A percentile compares a stretch with the other conserved stretches of the same genome.
These are phyloP conservation scores for Eimeria sp. DNA, from an alignment of 169 alveolate genomes.

Conservation along the genomic window DNA sequence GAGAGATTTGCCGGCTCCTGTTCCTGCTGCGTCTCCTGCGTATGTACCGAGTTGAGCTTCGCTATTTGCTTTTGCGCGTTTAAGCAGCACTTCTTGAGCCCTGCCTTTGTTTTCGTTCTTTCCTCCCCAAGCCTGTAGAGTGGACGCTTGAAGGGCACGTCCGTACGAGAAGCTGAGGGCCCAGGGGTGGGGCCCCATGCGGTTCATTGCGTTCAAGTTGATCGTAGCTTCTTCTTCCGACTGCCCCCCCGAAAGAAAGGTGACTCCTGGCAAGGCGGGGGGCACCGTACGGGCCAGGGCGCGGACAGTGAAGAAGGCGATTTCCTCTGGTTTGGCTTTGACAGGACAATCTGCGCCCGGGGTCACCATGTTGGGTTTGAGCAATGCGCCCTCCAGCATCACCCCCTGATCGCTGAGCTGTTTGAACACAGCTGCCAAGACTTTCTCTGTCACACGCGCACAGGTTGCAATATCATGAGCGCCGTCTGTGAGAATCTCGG, in stretches of 20 bases:
- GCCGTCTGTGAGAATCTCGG: conserved; percentile 99
- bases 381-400: conserved; percentile 98
- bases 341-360: conserved; percentile 93
- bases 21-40: conserved; percentile 90
- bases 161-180: conserved; percentile 99
- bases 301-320: conserved; percentile 97
- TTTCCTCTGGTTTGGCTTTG: conserved; percentile 92
- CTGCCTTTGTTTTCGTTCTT: conserved; percentile 96
- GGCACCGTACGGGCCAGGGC: conserved; percentile 97
- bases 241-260: conserved; percentile 99
- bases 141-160: conserved; percentile 98
- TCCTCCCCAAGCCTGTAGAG: conserved; percentile 97
- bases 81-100: conserved; percentile 97
- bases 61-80: conserved; percentile 98
- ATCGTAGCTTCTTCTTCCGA: conserved; percentile 99
- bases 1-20: conserved; percentile 87
- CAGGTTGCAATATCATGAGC: conserved; percentile 97
- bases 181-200: conserved; percentile 95
- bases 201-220: conserved; percentile 98
- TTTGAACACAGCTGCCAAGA: conserved; percentile 97
- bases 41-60: conserved; percentile 97
- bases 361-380: conserved; percentile 99
- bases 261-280: conserved; percentile 90
- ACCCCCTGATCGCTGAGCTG: conserved; percentile 97
- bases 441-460: conserved; percentile 96